Percentiles rank a stretch among this genome's conserved stretches.
Evolutionary conservation across 345 rosid genomes (phyloP).

Genomic region (Anastatica hierochuntica): DNA sequence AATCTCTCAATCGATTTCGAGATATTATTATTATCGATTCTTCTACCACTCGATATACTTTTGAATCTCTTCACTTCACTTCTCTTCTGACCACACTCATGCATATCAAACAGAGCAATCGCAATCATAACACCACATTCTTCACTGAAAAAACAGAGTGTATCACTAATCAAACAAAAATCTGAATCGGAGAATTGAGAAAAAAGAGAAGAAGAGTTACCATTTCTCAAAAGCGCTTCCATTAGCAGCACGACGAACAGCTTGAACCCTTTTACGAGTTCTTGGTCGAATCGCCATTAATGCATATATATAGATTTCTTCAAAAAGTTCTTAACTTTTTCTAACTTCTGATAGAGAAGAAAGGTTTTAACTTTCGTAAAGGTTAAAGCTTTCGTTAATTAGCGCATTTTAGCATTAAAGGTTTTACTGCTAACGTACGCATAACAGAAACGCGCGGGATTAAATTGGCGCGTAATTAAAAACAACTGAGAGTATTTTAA

Average conservation of each 20-base stretch:
- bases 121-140: constrained; percentile 49
- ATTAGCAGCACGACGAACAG: constrained; percentile 59
- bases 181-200: not conserved
- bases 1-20: constrained; percentile 9
- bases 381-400: no score
- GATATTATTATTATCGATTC: constrained; percentile 5
- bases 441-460: not conserved
- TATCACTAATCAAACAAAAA: not conserved
- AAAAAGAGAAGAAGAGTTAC: constrained; percentile 21
- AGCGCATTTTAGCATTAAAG: not conserved
- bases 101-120: constrained; percentile 68
- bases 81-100: constrained; percentile 26
- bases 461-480: not conserved
- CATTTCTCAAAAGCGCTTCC: constrained; percentile 77
- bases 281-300: constrained; percentile 52
- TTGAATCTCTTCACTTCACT: constrained; percentile 52
- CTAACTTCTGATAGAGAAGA: not conserved
- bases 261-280: constrained; percentile 59
- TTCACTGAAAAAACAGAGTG: no score
- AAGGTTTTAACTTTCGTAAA: not conserved
- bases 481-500: no score
- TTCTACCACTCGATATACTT: constrained; percentile 28
- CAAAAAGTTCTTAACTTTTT: not conserved
- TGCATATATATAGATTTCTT: not conserved
- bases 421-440: not conserved